These are phyloP conservation scores for Bassia scoparia DNA, from an alignment of 148 eudicot genomes.

Conservation along the genomic window DNA sequence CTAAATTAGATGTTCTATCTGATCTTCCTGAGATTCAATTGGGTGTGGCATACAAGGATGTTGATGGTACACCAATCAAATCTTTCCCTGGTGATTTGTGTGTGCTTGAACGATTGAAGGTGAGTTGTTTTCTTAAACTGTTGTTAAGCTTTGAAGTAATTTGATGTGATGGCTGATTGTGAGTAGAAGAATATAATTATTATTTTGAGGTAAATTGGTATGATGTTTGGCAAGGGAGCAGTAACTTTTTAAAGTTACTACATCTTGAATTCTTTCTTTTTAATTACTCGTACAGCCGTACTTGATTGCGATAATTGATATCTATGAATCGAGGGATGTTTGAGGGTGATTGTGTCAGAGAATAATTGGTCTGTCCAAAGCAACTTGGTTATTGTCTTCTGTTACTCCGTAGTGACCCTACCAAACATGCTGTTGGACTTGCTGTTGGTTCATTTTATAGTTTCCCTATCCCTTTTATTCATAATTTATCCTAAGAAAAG, in stretches of 20 bases:
- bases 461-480: neutral
- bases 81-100: conserved; percentile 84
- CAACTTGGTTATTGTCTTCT: neutral
- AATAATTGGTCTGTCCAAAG: too few species aligned
- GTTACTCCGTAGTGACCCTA: too few species aligned
- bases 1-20: conserved; percentile 90
- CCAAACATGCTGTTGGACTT: neutral
- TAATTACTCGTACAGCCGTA: too few species aligned
- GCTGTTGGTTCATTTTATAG: neutral
- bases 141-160: neutral
- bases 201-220: neutral
- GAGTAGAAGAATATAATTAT: too few species aligned
- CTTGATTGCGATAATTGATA: neutral
- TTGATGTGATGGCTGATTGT: neutral
- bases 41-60: conserved; percentile 70
- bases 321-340: neutral
- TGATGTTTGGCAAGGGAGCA: neutral
- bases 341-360: neutral
- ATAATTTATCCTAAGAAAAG: too few species aligned
- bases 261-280: neutral
- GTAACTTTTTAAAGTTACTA: neutral
- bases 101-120: conserved; percentile 74
- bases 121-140: conserved; percentile 16
- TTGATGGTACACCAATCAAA: conserved; percentile 58
- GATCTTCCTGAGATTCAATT: conserved; percentile 75